phyloP scores from a whole-genome alignment of 1,284 basidiomycete species.

The Baeospora myosura region DNA sequence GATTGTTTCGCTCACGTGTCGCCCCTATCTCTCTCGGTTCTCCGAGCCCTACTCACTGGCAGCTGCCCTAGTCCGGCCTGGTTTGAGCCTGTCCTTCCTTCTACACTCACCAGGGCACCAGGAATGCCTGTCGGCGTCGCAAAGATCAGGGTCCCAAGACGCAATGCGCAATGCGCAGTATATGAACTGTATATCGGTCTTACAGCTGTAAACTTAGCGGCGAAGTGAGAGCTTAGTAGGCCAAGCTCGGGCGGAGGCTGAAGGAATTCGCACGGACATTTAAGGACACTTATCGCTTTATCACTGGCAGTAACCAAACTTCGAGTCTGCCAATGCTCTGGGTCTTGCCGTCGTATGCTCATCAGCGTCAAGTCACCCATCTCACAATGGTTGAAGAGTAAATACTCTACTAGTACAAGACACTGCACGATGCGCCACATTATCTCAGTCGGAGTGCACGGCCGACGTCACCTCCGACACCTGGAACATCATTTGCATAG shows the following conservation, averaged over 20 bases:
- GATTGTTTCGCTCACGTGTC: no score
- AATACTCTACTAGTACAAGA: no score
- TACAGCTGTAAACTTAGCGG: conserved; percentile 51
- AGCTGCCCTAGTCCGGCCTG: no score
- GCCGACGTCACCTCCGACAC: no score
- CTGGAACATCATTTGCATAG: conserved; percentile 14
- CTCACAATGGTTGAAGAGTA: no score
- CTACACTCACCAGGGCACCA: conserved; percentile 43
- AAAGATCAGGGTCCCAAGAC: conserved; percentile 62
- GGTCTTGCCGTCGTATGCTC: conserved; percentile 63
- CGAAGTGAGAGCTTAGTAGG: no score
- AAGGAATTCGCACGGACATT: conserved; percentile 45
- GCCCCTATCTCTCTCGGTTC: neutral
- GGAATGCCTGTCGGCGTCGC: conserved; percentile 43
- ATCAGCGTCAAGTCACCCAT: no score
- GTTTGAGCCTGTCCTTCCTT: conserved; percentile 1
- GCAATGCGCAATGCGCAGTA: conserved; percentile 75
- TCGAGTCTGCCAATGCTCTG: conserved; percentile 49
- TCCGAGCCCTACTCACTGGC: no score
- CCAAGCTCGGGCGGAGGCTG: conserved; percentile 40
- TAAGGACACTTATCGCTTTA: no score
- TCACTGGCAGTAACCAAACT: conserved; percentile 55
- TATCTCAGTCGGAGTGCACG: no score
- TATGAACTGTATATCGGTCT: conserved; percentile 54
- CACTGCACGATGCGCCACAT: no score